Percentiles rank a stretch among this genome's conserved stretches.
Conservation (phyloP, 257 asterid species). For the Ilex aquifolium region DNA sequence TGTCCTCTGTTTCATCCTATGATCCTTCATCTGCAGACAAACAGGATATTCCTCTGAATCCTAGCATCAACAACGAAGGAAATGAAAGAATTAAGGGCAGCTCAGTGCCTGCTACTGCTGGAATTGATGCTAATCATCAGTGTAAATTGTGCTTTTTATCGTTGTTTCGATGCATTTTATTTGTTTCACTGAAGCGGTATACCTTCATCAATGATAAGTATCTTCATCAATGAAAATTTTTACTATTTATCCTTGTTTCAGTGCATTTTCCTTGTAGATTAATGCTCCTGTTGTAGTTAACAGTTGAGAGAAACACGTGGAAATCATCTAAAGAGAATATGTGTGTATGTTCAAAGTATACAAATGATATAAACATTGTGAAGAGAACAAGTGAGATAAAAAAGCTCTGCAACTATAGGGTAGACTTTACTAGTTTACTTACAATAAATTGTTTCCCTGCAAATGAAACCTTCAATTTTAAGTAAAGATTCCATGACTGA, state of each 20-base stretch:
- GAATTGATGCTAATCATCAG: slow-evolving; percentile 31
- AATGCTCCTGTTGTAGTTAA: background rate
- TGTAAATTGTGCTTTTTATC: background rate
- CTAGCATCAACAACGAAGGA: slow-evolving; percentile 25
- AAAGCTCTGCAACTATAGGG: too few species aligned
- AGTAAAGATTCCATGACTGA: too few species aligned
- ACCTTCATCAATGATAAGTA: background rate
- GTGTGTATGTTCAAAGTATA: too few species aligned
- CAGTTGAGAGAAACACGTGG: background rate
- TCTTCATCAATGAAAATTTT: background rate
- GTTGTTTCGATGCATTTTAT: background rate
- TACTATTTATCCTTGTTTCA: background rate
- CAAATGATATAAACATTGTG: too few species aligned
- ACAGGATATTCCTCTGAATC: slow-evolving; percentile 12
- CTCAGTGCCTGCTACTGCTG: slow-evolving; percentile 18
- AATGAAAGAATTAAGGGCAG: slow-evolving; percentile 21
- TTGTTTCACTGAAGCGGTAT: background rate
- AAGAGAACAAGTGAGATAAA: too few species aligned
- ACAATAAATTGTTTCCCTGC: too few species aligned
- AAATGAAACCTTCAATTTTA: too few species aligned
- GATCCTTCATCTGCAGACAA: slow-evolving; percentile 29
- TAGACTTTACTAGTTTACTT: too few species aligned
- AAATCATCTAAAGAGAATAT: too few species aligned
- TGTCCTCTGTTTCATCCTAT: slow-evolving; percentile 35
- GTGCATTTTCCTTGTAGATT: too few species aligned